Conservation (phyloP, 345 rosid genomes). For the Kernera saxatilis region DNA sequence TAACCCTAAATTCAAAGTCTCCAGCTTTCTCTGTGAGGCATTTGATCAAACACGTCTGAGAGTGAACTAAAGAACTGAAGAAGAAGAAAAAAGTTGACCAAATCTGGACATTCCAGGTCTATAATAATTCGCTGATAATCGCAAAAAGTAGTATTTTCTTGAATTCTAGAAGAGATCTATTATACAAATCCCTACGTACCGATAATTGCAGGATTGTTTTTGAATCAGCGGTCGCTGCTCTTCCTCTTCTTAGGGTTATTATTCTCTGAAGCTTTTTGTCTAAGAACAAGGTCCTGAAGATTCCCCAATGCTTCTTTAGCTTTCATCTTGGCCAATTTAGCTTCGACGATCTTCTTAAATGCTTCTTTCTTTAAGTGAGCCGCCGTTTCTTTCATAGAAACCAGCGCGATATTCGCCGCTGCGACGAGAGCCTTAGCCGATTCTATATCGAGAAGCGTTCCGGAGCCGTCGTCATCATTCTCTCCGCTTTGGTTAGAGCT, state of each 20-base stretch:
- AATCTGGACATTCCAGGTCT: background rate
- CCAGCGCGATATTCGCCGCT: conserved; percentile 43
- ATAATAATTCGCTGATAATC: background rate
- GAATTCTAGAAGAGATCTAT: conserved; percentile 17
- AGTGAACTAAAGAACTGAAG: background rate
- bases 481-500: background rate
- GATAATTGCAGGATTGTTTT: background rate
- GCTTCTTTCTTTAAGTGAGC: conserved; percentile 32
- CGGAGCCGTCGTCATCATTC: background rate
- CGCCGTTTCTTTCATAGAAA: conserved; percentile 32
- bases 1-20: conserved; percentile 13
- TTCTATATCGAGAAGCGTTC: conserved; percentile 4
- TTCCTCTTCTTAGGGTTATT: conserved; percentile 24
- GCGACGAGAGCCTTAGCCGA: conserved; percentile 42
- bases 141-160: background rate
- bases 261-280: background rate
- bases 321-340: conserved; percentile 36
- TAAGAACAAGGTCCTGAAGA: conserved; percentile 31
- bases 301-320: conserved; percentile 44
- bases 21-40: conserved; percentile 17
- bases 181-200: conserved; percentile 9
- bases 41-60: conserved; percentile 7
- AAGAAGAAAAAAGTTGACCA: background rate
- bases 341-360: conserved; percentile 31
- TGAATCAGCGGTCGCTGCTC: conserved; percentile 7